Evolutionary conservation across 2,329 filamentous ascomycete species (phyloP), one percentile per base, ranked within the genome.

Genomic region (Leptosphaerulina australis): DNA sequence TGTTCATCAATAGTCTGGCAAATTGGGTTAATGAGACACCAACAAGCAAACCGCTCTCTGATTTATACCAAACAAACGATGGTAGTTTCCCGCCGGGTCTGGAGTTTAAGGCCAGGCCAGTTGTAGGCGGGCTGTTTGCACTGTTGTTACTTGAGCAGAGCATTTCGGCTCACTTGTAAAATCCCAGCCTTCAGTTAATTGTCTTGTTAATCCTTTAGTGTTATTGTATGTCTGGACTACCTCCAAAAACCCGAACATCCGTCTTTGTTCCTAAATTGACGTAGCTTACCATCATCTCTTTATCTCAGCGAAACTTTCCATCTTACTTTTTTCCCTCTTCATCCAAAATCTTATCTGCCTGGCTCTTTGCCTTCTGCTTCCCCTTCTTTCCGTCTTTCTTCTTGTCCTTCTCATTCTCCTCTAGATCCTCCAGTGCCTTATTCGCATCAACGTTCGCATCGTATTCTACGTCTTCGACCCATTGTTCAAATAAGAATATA

Each of bases 111-210:
- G 90, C 90, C 1, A 77, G 91, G 31, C 91, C 91, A 1, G 91
- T 95, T 4, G 85, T 93, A 15, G 91, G 91, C 11, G 90, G 88
- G 0, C 88, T 94, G 74, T 95, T 94, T 78, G 87, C 90, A 2
- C 90, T 91, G 67, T 76, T 96, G 68, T 87, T 90, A n/a, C 75
- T 95, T 37, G 87, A 90, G 72, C 81, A 87, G 63, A 88, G 88
- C 15, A 95, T 90, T 74, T 85, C 82, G 3, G 88, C 88, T 2
- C 37, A 4, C 17, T 5, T 20, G 17, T n/a, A n/a, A n/a, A n/a
- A n/a, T n/a, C n/a, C n/a, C n/a, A n/a, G n/a, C n/a, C n/a, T n/a
- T n/a, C n/a, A n/a, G n/a, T n/a, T n/a, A n/a, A n/a, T n/a, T n/a
- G n/a, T n/a, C n/a, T n/a, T n/a, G n/a, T n/a, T n/a, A n/a, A n/a